Base-by-base conservation (phyloP, 2,329 filamentous ascomycete species). In the Hysterium pulicare region DNA sequence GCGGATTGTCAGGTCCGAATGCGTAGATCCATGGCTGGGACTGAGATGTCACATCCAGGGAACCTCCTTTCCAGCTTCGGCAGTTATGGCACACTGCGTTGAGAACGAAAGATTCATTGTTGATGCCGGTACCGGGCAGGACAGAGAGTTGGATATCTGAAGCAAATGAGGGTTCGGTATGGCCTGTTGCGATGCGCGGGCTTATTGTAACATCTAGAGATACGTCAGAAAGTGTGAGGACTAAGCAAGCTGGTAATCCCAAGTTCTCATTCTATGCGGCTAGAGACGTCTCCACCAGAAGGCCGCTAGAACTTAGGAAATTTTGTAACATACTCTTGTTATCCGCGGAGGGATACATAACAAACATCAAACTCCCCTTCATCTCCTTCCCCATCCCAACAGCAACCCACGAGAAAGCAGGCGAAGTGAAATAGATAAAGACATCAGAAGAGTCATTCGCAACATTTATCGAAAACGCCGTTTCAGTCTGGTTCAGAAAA, bases 301-400 rank as follows among this genome's bases (percentile, higher is more conserved):
- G 32, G 19, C n/a, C 11, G n/a, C 9, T 34, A 9, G 10, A 11
- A 11, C 11, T 11, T 3, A 17, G n/a, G 4, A 9, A 17, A 19
- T 16, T 11, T 16, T 3, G 28, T 9, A 20, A 45, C 55, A 38
- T 57, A 61, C 65, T 66, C 11, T 60, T 54, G 24, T 61, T 61
- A 9, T 58, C 46, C 3, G 53, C 51, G 28, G 60, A 58, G 2
- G 67, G 60, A 51, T 74, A 73, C 45, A 72, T 61, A 33, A 74
- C 55, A 30, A 74, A 59, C 62, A 74, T 74, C 42, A 73, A 52
- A 13, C 66, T 62, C 24, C 68, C 59, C 42, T 57, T 58, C 71
- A 74, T 74, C 39, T 56, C 51, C 24, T 50, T 51, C 3, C 71
- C 71, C 45, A 73, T 68, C 2, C 71, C 71, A 11, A 72, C 61